Evolutionary conservation across 2,329 filamentous ascomycete species (phyloP).

Genomic region (Claviceps capensis): DNA sequence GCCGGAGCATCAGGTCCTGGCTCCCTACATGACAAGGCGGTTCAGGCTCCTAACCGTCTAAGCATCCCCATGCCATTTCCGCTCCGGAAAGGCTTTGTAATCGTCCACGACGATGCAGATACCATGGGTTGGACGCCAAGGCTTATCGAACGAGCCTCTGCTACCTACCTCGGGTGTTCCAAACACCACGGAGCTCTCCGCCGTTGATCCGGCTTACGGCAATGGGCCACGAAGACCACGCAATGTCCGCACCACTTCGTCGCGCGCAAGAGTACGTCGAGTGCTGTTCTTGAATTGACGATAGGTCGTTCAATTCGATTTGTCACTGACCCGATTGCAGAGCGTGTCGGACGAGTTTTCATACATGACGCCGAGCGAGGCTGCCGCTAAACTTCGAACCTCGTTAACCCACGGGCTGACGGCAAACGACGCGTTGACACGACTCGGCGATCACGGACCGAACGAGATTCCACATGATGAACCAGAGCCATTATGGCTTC

Average conservation of each 20-base stretch:
- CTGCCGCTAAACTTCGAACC: slow-evolving; percentile 63
- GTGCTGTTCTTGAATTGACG: not conserved
- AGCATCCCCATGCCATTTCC: slow-evolving; percentile 5
- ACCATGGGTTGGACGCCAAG: slow-evolving; percentile 22
- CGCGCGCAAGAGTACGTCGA: slow-evolving; percentile 38
- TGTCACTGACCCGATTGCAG: slow-evolving; percentile 17
- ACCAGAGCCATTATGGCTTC: slow-evolving; percentile 86
- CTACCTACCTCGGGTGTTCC: slow-evolving; percentile 22
- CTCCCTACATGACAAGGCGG: slow-evolving; percentile 4
- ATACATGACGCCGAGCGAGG: slow-evolving; percentile 62
- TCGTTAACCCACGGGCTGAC: slow-evolving; percentile 75
- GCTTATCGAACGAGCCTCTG: slow-evolving; percentile 18
- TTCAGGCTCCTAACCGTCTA: slow-evolving; percentile 9
- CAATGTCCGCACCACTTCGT: slow-evolving; percentile 36
- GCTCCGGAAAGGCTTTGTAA: slow-evolving; percentile 6
- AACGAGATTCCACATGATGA: slow-evolving; percentile 94
- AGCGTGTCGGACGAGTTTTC: slow-evolving; percentile 46
- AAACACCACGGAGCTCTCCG: slow-evolving; percentile 16
- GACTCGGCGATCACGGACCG: slow-evolving; percentile 67
- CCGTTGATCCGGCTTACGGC: slow-evolving; percentile 11
- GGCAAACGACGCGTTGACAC: slow-evolving; percentile 64
- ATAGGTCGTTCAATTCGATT: not conserved
- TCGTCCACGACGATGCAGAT: slow-evolving; percentile 21
- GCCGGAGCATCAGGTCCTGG: not conserved
- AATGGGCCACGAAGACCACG: slow-evolving; percentile 18